phyloP scores from a whole-genome alignment of 129 eudicot genomes.

The Flaveria robusta region DNA sequence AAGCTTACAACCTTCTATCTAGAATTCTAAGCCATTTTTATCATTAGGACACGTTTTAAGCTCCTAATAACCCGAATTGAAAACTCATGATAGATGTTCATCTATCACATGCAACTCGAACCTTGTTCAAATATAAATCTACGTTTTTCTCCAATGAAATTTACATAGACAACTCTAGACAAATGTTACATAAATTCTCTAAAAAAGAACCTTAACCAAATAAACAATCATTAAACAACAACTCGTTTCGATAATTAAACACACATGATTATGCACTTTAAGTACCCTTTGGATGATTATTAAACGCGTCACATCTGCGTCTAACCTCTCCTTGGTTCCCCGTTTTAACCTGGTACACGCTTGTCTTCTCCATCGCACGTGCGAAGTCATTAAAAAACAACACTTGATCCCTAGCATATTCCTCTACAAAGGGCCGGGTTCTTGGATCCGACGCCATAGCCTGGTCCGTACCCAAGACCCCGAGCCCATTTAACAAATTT shows the following conservation, averaged over 20 bases:
- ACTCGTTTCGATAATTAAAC: background rate
- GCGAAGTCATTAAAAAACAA: conserved; percentile 61
- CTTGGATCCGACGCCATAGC: conserved; percentile 57
- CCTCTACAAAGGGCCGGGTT: conserved; percentile 58
- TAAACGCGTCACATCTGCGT: conserved; percentile 58
- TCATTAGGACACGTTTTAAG: no score
- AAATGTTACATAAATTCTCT: conserved; percentile 2
- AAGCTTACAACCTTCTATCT: no score
- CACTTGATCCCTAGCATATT: conserved; percentile 49
- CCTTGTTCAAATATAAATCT: background rate
- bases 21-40: no score
- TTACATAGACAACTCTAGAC: conserved; percentile 14
- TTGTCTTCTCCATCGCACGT: conserved; percentile 67
- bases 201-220: background rate
- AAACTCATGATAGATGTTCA: background rate
- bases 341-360: conserved; percentile 48
- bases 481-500: conserved; percentile 59
- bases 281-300: conserved; percentile 28
- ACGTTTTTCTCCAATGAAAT: background rate
- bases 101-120: background rate
- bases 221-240: background rate
- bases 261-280: background rate
- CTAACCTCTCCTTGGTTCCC: conserved; percentile 69
- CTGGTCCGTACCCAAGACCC: conserved; percentile 59
- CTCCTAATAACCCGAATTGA: background rate